These are phyloP conservation scores for Phytophthora megakarya DNA, from an alignment of 352 stramenopile species.

Conservation along the genomic window DNA sequence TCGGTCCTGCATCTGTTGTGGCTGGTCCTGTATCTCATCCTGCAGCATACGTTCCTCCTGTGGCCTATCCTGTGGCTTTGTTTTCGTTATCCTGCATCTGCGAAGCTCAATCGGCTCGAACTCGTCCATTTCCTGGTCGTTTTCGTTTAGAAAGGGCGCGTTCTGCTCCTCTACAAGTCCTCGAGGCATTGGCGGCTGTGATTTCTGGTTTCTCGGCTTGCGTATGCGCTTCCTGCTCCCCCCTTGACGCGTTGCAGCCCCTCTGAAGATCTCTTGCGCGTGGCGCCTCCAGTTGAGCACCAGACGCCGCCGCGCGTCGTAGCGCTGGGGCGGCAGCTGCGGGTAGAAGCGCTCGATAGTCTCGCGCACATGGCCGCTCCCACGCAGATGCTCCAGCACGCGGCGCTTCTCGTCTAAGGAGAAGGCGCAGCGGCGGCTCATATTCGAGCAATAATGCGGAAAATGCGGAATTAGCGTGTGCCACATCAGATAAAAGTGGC, in stretches of 20 bases:
- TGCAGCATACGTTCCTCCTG: not conserved
- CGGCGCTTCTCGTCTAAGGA: slow-evolving; percentile 35
- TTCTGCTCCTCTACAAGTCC: slow-evolving; percentile 11
- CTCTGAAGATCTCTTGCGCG: slow-evolving; percentile 21
- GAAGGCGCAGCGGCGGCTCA: slow-evolving; percentile 7
- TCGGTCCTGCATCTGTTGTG: slow-evolving; percentile 8
- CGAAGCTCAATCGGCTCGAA: slow-evolving; percentile 15
- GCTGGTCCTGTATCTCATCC: not conserved
- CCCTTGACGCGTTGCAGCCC: slow-evolving; percentile 22
- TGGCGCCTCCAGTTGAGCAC: slow-evolving; percentile 26
- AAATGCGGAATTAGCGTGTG: slow-evolving; percentile 10
- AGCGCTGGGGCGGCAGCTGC: slow-evolving; percentile 19
- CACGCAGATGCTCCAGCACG: slow-evolving; percentile 29
- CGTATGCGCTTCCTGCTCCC: slow-evolving; percentile 14
- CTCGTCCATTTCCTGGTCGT: slow-evolving; percentile 8
- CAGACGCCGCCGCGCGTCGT: slow-evolving; percentile 24
- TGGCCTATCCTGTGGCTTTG: not conserved
- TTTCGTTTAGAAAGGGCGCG: slow-evolving; percentile 6
- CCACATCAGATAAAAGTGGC: not conserved
- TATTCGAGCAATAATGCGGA: slow-evolving; percentile 5
- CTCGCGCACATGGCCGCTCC: slow-evolving; percentile 14
- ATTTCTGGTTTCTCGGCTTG: slow-evolving; percentile 6
- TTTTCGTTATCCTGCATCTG: not conserved
- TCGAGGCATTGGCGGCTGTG: slow-evolving; percentile 7
- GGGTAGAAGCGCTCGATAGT: slow-evolving; percentile 32